Base-by-base conservation (phyloP, 2,329 filamentous ascomycete species). In the Moelleriella libera region DNA sequence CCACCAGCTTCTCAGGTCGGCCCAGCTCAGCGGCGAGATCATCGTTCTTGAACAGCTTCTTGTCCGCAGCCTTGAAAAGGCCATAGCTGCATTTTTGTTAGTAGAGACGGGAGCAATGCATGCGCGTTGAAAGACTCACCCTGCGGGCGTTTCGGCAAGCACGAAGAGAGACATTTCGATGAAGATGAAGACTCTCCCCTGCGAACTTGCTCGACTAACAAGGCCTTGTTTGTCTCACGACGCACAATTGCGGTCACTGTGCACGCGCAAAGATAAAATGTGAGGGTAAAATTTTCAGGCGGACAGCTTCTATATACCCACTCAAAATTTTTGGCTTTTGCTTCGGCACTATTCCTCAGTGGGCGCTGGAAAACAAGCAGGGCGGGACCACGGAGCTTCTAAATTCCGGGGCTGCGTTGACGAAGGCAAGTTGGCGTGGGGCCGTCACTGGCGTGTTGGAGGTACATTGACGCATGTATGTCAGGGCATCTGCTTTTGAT, bases 31-130 rank as follows among this genome's bases (percentile, higher is more conserved):
- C 75, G 47, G 78, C 76, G 53, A 94, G 69, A 61, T 89, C 82
- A 68, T 90, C 84, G 61, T 85, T 82, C 68, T 94, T 92, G 55
- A 98, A 75, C 50, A 97, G 78, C 75, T 97, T 97, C 80, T 96
- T 97, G 78, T 97, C 90, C 67, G 89, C 88, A 59, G 90, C 85
- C 77, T 98, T 97, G 74, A 98, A 88, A 66, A 98, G 80, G 68
- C 89, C 92, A 74, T 97, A 97, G 66, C 92, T 94, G 58, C 56
- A 54, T 51, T 53, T 55, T 54, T 54, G 61, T 63, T 62, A 68
- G 65, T 52, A 43, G 44, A 39, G 31, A 30, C 34, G 34, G 34
- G 8, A 37, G 8, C 12, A 8, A 37, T 37, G 34, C 34, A 9
- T 12, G 8, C 12, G 34, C 34, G 21, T 37, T 8, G 12, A 14